A percentile compares a stretch with the other conserved stretches of the same genome.
Evolutionary conservation across 257 asterid genomes (phyloP).

Genomic region (Nicotiana obtusifolia): DNA sequence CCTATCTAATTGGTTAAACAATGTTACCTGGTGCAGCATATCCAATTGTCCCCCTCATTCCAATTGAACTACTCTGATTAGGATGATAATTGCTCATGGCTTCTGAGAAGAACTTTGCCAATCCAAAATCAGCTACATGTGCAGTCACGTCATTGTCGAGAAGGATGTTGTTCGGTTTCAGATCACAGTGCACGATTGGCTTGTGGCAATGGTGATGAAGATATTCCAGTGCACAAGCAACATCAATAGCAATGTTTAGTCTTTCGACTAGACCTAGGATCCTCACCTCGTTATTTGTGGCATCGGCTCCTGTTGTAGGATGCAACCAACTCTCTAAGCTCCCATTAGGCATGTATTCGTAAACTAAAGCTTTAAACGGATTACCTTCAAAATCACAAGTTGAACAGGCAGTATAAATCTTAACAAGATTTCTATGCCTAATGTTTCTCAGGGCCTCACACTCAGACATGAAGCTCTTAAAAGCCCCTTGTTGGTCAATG

Average conservation of each 20-base stretch:
- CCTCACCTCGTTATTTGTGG: background rate
- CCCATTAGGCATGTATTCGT: constrained; percentile 17
- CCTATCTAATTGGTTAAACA: background rate
- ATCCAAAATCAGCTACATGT: constrained; percentile 19
- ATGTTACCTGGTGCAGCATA: constrained; percentile 20
- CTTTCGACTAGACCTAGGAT: constrained; percentile 11
- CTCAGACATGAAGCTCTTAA: constrained; percentile 1
- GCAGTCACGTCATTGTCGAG: constrained; percentile 14
- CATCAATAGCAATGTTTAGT: constrained; percentile 13
- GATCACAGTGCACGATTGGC: constrained; percentile 3
- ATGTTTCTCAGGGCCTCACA: constrained; percentile 9
- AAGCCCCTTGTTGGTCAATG: constrained; percentile 6
- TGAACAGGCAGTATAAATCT: constrained; percentile 3
- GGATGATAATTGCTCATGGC: background rate
- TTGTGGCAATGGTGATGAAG: constrained; percentile 12
- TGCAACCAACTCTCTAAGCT: constrained; percentile 15
- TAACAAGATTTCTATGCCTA: constrained; percentile 10
- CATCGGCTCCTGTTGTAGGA: background rate
- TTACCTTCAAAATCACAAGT: constrained; percentile 11
- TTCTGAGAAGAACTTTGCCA: background rate
- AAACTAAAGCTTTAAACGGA: constrained; percentile 13
- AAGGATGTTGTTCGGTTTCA: constrained; percentile 13
- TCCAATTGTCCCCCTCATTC: constrained; percentile 12
- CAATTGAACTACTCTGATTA: background rate
- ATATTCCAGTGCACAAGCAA: constrained; percentile 16